Base-by-base conservation (phyloP, 148 eudicot species). In the Fagopyrum esculentum region DNA sequence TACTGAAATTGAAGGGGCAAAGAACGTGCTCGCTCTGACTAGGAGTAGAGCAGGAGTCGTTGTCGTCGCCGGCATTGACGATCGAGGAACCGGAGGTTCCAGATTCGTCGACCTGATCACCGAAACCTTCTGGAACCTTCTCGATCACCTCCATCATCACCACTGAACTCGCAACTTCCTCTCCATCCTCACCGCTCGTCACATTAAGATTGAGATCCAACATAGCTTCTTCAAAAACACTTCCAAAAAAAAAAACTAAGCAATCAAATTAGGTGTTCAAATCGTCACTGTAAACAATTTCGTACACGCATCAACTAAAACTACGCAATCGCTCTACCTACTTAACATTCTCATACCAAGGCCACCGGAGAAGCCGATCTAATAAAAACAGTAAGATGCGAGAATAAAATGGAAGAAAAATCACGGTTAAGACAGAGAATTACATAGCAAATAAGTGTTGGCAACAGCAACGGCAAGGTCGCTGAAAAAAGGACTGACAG, bases 1-100 rank as follows among this genome's bases (percentile, higher is more conserved):
- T 83, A 59, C 59, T 85, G 70, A 83, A 83, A 73, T 80, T 77
- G 80, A 81, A 82, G 43, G 80, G 64, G 55, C 74, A 73, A 19
- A 74, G 16, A 19, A 63, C 44, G 69, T 30, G 69, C 45, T 77
- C 70, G 9, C 50, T 56, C 2, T 48, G 68, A 63, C 73, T 73
- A 6, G 78, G 80, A 17, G 79, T 56, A 7, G 88, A 85, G 80
- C 78, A 77, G 61, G 76, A 74, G 75, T 85, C 84, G 44, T 78
- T 78, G 72, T 80, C 87, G 76, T 80, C 86, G 71, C 78, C 83
- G 77, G 81, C 81, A 71, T 81, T 86, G 78, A 82, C 80, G 47
- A 79, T 63, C 30, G 86, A 86, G 6, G 89, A 84, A 64, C 78
- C 75, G 17, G 85, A 84, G 9, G 80, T 81, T 6, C 83, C 83